Conservation (phyloP, 441 rosid species). For the Pelargonium cotyledonis region DNA sequence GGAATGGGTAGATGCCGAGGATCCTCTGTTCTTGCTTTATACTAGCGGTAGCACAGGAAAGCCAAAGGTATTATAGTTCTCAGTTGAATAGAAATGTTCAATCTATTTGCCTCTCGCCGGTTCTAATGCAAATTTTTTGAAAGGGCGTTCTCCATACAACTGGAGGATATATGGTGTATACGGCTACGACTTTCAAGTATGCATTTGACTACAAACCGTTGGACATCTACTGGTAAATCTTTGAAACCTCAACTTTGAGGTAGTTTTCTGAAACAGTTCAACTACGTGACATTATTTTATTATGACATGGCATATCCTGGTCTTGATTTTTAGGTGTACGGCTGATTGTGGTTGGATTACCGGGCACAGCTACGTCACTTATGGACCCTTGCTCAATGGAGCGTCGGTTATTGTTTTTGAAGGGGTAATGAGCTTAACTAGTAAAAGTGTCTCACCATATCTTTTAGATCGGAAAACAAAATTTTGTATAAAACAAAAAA, state of each 20-base stretch:
- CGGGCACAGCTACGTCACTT: constrained; percentile 96
- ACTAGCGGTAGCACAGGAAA: constrained; percentile 99
- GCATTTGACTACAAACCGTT: constrained; percentile 91
- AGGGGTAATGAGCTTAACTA: constrained; percentile 49
- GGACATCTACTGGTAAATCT: constrained; percentile 77
- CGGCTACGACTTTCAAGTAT: constrained; percentile 94
- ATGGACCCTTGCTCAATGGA: constrained; percentile 98
- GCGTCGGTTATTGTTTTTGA: constrained; percentile 71
- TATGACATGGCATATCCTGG: constrained; percentile 7
- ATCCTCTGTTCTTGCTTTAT: constrained; percentile 88
- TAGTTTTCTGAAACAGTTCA: background rate
- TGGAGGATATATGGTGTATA: constrained; percentile 96
- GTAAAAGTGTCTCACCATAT: background rate
- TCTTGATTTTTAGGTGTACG: constrained; percentile 67
- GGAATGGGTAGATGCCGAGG: constrained; percentile 99
- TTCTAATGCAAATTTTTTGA: constrained; percentile 12
- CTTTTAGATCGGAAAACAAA: background rate
- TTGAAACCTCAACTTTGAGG: constrained; percentile 15
- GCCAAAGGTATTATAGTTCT: constrained; percentile 61
- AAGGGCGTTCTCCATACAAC: constrained; percentile 98
- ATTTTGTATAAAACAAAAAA: background rate
- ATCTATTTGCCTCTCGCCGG: constrained; percentile 13
- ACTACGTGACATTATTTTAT: background rate
- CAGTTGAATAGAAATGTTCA: constrained; percentile 6
- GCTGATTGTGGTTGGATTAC: constrained; percentile 99